Conservation (phyloP, 352 stramenopile genomes). For the Saprolegnia diclina region DNA sequence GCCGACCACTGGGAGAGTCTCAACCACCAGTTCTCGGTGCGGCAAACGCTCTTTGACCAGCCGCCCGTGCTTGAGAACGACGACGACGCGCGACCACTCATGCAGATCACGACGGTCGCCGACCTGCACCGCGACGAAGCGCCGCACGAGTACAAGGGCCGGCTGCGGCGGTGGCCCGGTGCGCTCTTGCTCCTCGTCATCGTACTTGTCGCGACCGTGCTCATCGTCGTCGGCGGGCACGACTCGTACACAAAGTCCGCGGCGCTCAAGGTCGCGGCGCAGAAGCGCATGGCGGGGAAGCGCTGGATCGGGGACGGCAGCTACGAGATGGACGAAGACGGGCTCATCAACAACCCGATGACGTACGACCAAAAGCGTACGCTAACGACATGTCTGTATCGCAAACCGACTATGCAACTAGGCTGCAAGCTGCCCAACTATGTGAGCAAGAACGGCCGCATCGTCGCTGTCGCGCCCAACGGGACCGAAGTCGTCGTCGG, state of each 20-base stretch:
- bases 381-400: conserved; percentile 1
- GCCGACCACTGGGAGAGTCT: not conserved
- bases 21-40: conserved; percentile 19
- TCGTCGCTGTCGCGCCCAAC: conserved; percentile 24
- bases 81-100: not conserved
- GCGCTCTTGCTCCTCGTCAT: conserved; percentile 32
- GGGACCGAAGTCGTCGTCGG: conserved; percentile 22
- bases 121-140: not conserved
- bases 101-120: conserved; percentile 4
- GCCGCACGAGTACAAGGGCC: conserved; percentile 19
- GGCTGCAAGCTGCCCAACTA: conserved; percentile 29
- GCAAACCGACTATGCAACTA: not conserved
- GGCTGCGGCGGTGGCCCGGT: conserved; percentile 31
- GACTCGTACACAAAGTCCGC: conserved; percentile 11
- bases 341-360: conserved; percentile 58
- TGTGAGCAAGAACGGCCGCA: conserved; percentile 28
- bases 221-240: conserved; percentile 30
- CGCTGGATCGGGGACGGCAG: conserved; percentile 26
- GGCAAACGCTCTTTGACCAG: conserved; percentile 17
- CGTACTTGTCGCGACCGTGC: conserved; percentile 14
- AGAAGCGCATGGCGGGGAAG: conserved; percentile 25
- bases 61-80: not conserved
- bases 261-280: conserved; percentile 4
- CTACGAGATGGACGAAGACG: conserved; percentile 45
- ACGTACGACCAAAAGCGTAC: conserved; percentile 42